phyloP scores from a whole-genome alignment of 306 rosid genomes.

The Casuarina cunninghamiana region DNA sequence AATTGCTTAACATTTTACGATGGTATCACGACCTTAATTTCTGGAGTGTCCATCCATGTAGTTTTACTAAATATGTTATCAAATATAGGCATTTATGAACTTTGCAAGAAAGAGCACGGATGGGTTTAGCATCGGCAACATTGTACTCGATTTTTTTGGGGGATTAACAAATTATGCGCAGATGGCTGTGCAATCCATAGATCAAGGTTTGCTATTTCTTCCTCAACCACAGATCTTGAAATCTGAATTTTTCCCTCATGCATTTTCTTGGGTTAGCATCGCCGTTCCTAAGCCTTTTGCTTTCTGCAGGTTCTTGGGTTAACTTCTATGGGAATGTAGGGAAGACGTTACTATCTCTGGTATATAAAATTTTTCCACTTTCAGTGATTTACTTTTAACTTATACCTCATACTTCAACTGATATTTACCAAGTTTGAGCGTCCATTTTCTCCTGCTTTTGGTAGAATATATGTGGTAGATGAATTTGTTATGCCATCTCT shows the following conservation, averaged over 20 bases:
- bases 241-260: slow-evolving; percentile 14
- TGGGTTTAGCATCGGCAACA: slow-evolving; percentile 84
- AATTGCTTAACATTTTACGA: not conserved
- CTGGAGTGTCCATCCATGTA: not conserved
- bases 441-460: not conserved
- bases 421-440: not conserved
- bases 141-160: slow-evolving; percentile 79
- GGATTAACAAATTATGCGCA: slow-evolving; percentile 68
- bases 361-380: slow-evolving; percentile 32
- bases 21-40: not conserved
- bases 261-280: slow-evolving; percentile 75
- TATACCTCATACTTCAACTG: not conserved
- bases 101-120: slow-evolving; percentile 72
- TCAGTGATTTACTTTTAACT: not conserved
- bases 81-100: slow-evolving; percentile 73
- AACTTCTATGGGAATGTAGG: slow-evolving; percentile 88
- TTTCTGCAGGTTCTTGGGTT: slow-evolving; percentile 77
- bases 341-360: slow-evolving; percentile 76
- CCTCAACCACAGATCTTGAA: slow-evolving; percentile 1
- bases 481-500: not conserved
- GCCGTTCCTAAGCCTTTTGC: slow-evolving; percentile 11
- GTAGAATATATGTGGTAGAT: not conserved
- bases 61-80: slow-evolving; percentile 1
- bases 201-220: slow-evolving; percentile 61
- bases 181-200: slow-evolving; percentile 83